These are phyloP conservation scores for Naganishia vishniacii DNA, from an alignment of 768 basidiomycete genomes.

Conservation along the genomic window DNA sequence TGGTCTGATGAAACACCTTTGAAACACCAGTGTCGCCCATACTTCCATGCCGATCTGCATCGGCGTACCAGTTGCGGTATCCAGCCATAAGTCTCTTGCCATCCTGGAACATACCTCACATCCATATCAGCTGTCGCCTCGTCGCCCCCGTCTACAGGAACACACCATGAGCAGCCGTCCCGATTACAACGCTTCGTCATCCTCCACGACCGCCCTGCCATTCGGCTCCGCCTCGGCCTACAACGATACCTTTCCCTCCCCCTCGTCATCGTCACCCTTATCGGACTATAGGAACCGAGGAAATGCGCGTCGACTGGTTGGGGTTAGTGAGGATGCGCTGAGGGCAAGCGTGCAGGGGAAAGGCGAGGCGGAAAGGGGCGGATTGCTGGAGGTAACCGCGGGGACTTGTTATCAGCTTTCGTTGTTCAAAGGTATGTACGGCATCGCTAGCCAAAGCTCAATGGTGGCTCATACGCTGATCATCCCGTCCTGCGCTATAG, in stretches of 20 bases:
- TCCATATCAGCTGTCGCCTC: too few relatives aligned
- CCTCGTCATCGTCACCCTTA: constrained; percentile 20
- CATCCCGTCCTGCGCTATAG: constrained; percentile 28
- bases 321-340: background rate
- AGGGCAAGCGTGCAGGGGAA: constrained; percentile 5
- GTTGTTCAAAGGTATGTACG: constrained; percentile 41
- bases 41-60: too few relatives aligned
- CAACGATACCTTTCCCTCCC: constrained; percentile 42
- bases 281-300: constrained; percentile 12
- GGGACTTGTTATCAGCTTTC: constrained; percentile 47
- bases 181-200: background rate
- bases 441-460: background rate
- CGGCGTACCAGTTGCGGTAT: too few relatives aligned
- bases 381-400: constrained; percentile 30
- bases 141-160: too few relatives aligned
- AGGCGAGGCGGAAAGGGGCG: constrained; percentile 14
- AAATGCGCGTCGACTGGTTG: constrained; percentile 34
- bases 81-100: too few relatives aligned
- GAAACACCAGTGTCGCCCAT: too few relatives aligned
- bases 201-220: constrained; percentile 13
- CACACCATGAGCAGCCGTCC: background rate
- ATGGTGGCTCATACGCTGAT: background rate
- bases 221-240: constrained; percentile 45
- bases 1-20: too few relatives aligned
- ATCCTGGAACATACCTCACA: too few relatives aligned